phyloP scores from a whole-genome alignment of 2,329 filamentous ascomycete species.

The Cytospora piceae region DNA sequence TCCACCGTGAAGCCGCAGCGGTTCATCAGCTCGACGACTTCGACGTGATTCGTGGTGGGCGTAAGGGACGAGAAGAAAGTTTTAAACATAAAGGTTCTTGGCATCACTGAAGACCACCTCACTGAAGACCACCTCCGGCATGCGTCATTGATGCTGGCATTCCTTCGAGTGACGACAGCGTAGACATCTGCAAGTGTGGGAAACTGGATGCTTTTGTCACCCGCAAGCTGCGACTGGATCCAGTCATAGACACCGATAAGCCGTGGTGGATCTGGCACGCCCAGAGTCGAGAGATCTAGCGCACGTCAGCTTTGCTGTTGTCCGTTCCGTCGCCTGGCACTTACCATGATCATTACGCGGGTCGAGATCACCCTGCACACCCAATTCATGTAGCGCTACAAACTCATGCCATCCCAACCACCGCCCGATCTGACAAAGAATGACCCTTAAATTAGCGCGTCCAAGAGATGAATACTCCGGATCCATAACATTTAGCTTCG shows the following conservation, averaged over 20 bases:
- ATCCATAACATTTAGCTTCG: constrained; percentile 72
- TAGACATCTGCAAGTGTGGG: constrained; percentile 52
- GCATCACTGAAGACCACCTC: constrained; percentile 56
- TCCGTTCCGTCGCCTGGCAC: constrained; percentile 20
- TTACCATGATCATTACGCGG: constrained; percentile 46
- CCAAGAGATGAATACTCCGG: constrained; percentile 50
- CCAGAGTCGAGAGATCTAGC: constrained; percentile 36
- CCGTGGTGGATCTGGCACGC: constrained; percentile 38
- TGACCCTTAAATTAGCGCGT: constrained; percentile 62
- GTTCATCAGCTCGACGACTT: constrained; percentile 75
- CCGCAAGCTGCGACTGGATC: constrained; percentile 53
- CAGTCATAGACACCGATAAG: constrained; percentile 52
- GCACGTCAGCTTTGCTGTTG: constrained; percentile 1
- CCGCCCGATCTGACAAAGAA: constrained; percentile 77
- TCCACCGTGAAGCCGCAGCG: constrained; percentile 67
- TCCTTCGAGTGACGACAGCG: constrained; percentile 43
- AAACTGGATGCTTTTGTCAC: constrained; percentile 43
- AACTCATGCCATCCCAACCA: constrained; percentile 77
- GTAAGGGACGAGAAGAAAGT: constrained; percentile 66
- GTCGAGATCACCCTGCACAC: constrained; percentile 54
- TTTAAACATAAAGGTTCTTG: constrained; percentile 71
- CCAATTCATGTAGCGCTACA: constrained; percentile 53
- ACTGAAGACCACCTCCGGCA: constrained; percentile 50
- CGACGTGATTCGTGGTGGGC: constrained; percentile 54
- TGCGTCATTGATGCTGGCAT: constrained; percentile 41